Evolutionary conservation across 176 grass and related monocot genomes (phyloP), one percentile per base, ranked within the genome.

Genomic region (Saccharum spontaneum): DNA sequence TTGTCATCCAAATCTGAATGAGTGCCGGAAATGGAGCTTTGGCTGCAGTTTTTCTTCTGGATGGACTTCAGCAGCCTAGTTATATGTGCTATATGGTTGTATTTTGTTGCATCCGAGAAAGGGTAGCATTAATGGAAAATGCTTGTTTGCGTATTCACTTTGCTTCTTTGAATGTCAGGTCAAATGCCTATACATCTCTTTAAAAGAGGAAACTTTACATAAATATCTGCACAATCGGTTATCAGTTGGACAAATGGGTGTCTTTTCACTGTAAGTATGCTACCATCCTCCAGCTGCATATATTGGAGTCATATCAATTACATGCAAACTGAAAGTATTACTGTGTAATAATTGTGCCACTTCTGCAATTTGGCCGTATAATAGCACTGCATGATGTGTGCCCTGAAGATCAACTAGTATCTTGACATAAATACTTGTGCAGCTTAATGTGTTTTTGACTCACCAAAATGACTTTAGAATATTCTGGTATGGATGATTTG

Each of bases 401-500:
- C 6, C 17, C 33, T 37, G 33, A 79, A 17, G 31, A 24, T 59
- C 24, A 79, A 7, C 20, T 14, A 55, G 23, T 73, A 54, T 62
- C 10, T 44, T 37, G 9, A 62, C n/a, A 36, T 16, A 13, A 54
- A 72, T 52, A 43, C 12, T 71, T 79, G 33, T 18, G 45, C 10
- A 44, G 37, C 33, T 57, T 67, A 26, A 43, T 54, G 28, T 23
- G 34, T 7, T 34, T 54, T 64, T 59, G 1, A 20, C 22, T 39
- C 66, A 70, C 6, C 50, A 49, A 40, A 40, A 74, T 67, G 45
- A 9, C 10, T 46, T 36, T 12, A 22, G 8, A 13, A 11, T 79
- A 16, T 74, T 73, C 76, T 74, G 81, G 76, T 79, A 22, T 88
- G 40, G 10, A 71, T 49, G 6, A 3, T 34, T 67, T 34, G 10